A percentile compares a stretch with the other conserved stretches of the same genome.
Evolutionary conservation across 202 grass and related monocot genomes (phyloP).

Genomic region (Miscanthus sacchariflorus): DNA sequence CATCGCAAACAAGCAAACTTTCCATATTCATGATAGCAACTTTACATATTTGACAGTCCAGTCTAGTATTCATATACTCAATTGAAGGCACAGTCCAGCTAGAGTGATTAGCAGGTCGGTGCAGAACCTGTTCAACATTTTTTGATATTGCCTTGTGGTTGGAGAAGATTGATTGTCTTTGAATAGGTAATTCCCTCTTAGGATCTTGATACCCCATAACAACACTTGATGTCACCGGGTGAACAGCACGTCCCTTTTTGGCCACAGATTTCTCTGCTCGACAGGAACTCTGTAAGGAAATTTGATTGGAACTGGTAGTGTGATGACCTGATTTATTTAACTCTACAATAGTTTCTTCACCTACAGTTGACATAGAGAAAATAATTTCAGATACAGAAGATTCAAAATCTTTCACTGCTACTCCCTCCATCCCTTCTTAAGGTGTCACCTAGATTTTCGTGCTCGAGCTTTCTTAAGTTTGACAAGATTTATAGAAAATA

Average conservation of each 20-base stretch:
- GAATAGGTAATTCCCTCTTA: slow-evolving; percentile 44
- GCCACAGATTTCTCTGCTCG: slow-evolving; percentile 35
- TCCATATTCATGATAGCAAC: slow-evolving; percentile 64
- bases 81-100: slow-evolving; percentile 88
- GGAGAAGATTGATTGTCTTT: slow-evolving; percentile 49
- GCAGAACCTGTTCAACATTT: slow-evolving; percentile 66
- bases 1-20: slow-evolving; percentile 96
- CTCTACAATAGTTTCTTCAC: slow-evolving; percentile 33
- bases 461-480: too few relatives aligned
- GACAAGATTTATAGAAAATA: too few relatives aligned
- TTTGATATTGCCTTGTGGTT: slow-evolving; percentile 79
- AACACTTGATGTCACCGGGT: slow-evolving; percentile 40
- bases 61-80: slow-evolving; percentile 77
- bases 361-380: slow-evolving; percentile 1
- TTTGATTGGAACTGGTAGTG: slow-evolving; percentile 20
- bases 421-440: too few relatives aligned
- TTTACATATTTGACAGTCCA: slow-evolving; percentile 93
- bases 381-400: slow-evolving; percentile 23
- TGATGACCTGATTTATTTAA: slow-evolving; percentile 37
- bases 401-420: not conserved
- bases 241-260: slow-evolving; percentile 35
- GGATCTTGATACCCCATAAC: slow-evolving; percentile 57
- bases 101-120: slow-evolving; percentile 57
- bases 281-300: slow-evolving; percentile 36
- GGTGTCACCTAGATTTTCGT: too few relatives aligned